A percentile compares a stretch with the other conserved stretches of the same genome.
Conservation (phyloP, 176 grass and related monocot genomes). For the Dendrocalamus sinicus region DNA sequence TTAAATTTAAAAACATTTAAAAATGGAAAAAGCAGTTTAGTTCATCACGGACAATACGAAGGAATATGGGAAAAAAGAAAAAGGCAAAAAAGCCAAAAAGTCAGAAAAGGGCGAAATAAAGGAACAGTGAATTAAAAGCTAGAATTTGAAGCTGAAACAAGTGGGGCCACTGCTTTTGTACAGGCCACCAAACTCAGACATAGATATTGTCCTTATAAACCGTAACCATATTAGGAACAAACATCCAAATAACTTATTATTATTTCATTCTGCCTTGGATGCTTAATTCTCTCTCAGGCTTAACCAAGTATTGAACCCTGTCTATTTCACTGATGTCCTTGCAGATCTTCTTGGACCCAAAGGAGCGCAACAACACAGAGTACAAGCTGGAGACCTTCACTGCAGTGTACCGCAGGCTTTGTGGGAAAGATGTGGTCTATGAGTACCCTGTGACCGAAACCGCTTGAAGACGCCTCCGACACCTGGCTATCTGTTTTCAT, state of each 20-base stretch:
- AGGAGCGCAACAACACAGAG: conserved; percentile 80
- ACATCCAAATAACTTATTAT: neutral
- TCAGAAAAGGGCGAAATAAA: no score
- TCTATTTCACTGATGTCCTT: neutral
- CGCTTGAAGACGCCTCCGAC: conserved; percentile 13
- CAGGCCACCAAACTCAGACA: neutral
- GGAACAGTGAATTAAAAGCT: no score
- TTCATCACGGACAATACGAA: no score
- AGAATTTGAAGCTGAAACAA: no score
- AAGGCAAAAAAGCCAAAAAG: no score
- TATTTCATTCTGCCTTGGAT: neutral
- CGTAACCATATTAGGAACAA: neutral
- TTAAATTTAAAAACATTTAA: no score
- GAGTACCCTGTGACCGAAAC: conserved; percentile 47
- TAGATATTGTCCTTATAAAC: neutral
- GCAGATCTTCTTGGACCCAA: conserved; percentile 81
- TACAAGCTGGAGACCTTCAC: conserved; percentile 81
- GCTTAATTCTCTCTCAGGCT: neutral
- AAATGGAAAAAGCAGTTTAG: no score
- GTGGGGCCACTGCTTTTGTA: neutral
- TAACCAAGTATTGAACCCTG: neutral
- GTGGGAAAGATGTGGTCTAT: conserved; percentile 64
- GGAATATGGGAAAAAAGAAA: no score
- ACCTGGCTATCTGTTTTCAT: neutral
- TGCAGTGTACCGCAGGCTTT: conserved; percentile 70